phyloP scores from a whole-genome alignment of 257 asterid species.

The Jasminum sambac region DNA sequence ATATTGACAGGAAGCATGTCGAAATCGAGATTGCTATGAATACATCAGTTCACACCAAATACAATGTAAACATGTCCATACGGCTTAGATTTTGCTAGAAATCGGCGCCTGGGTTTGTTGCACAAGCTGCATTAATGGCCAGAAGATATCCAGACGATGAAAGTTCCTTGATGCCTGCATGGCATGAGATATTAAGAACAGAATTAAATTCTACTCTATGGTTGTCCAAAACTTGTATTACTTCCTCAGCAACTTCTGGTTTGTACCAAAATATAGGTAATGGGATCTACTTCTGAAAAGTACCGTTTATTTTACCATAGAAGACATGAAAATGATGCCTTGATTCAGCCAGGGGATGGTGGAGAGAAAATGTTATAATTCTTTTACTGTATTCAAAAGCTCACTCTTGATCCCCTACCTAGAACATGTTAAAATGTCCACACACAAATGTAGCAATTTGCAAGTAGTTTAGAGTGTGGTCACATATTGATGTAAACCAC shows the following conservation, averaged over 20 bases:
- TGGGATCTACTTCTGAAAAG: not conserved
- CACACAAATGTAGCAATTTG: no score
- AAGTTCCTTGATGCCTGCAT: constrained; percentile 70
- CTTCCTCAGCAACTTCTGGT: not conserved
- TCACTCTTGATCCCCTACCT: no score
- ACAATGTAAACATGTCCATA: not conserved
- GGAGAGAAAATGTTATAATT: not conserved
- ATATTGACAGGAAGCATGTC: not conserved
- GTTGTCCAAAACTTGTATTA: not conserved
- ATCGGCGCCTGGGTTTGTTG: constrained; percentile 41
- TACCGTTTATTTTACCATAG: not conserved
- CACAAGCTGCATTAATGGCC: constrained; percentile 93
- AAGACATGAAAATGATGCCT: not conserved
- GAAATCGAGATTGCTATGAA: not conserved
- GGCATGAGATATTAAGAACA: not conserved
- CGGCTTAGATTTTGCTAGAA: constrained; percentile 34
- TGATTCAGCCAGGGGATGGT: not conserved
- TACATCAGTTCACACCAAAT: not conserved
- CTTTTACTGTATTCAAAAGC: not conserved
- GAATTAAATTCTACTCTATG: not conserved
- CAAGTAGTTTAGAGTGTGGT: no score
- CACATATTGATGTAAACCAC: no score
- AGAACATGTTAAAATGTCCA: no score
- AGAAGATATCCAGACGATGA: constrained; percentile 90
- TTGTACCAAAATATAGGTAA: not conserved